Base-by-base conservation (phyloP, 2,329 filamentous ascomycete genomes). In the Penicillium freii region DNA sequence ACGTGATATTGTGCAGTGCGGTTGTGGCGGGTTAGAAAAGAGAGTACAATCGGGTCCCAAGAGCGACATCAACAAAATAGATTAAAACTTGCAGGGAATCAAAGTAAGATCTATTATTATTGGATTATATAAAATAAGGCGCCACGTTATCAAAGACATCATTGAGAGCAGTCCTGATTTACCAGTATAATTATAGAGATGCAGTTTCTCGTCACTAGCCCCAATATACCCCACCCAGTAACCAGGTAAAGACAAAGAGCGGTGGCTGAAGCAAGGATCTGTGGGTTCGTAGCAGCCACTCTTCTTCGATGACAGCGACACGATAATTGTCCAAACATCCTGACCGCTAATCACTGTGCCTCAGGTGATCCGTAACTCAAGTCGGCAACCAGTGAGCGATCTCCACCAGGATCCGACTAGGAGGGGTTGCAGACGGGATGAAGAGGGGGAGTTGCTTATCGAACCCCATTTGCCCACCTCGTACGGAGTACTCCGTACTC, bases 21-120 rank as follows among this genome's bases (percentile, higher is more conserved):
- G 65, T 55, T 65, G 60, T 66, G 58, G 65, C 64, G 61, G 65
- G 49, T 61, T 62, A 43, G 52, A 58, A 57, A 61, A 33, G 11
- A 63, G 46, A 58, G 36, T 43, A 56, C 31, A 39, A 10, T 52
- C 49, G 29, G 39, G 47, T 43, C 42, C 15, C 33, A 29, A n/a
- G 27, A 33, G 17, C 11, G 11, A 40, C 6, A 29, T 19, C 29
- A 31, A 11, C 33, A 31, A 50, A 27, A 27, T 43, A 56, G 36
- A 58, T 38, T 38, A 56, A 45, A 39, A 34, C 17, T 36, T 50
- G 29, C 29, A 58, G 49, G 29, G 19, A 23, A 23, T 13, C n/a
- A 44, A 56, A 29, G 17, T 8, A 17, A 31, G 13, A 19, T 51
- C 19, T 38, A 15, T 21, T 31, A 36, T 54, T 29, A 44, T 31